A percentile compares a stretch with the other conserved stretches of the same genome.
Evolutionary conservation across 2,329 filamentous ascomycete genomes (phyloP).

Genomic region (Hypomyces perniciosus): DNA sequence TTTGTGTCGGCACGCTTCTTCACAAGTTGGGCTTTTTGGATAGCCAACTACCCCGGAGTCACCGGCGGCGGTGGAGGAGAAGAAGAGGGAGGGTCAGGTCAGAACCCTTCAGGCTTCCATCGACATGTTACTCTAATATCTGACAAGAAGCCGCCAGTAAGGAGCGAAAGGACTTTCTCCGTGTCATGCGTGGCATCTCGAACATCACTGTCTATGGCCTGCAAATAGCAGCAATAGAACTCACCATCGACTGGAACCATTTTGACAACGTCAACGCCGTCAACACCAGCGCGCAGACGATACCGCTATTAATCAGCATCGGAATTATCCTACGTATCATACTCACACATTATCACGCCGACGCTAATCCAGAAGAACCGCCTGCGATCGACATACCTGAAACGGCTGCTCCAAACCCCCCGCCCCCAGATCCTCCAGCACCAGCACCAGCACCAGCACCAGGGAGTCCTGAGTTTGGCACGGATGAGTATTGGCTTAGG

Average conservation of each 20-base stretch:
- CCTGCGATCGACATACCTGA: not conserved
- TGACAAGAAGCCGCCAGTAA: constrained; percentile 1
- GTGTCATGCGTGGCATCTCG: constrained; percentile 16
- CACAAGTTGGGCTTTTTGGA: constrained; percentile 1
- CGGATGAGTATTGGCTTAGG: constrained; percentile 1
- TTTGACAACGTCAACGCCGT: constrained; percentile 20
- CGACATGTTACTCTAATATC: not conserved
- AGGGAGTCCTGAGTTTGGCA: not conserved
- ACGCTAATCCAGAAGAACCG: constrained; percentile 1
- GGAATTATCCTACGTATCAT: constrained; percentile 23
- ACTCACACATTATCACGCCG: constrained; percentile 17
- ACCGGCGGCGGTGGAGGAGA: constrained; percentile 19
- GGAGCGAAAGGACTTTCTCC: constrained; percentile 20
- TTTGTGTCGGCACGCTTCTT: constrained; percentile 17
- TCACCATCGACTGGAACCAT: constrained; percentile 29
- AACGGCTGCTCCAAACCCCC: not conserved
- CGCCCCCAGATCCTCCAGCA: not conserved
- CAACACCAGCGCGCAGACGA: constrained; percentile 23
- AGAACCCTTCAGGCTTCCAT: not conserved
- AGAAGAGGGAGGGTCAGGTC: constrained; percentile 1
- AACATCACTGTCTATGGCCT: constrained; percentile 24
- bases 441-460: not conserved
- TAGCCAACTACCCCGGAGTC: not conserved
- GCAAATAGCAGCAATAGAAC: constrained; percentile 27
- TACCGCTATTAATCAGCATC: constrained; percentile 27